Evolutionary conservation across 257 asterid genomes (phyloP), one percentile per base, ranked within the genome.

Genomic region (Agastache rugosa): DNA sequence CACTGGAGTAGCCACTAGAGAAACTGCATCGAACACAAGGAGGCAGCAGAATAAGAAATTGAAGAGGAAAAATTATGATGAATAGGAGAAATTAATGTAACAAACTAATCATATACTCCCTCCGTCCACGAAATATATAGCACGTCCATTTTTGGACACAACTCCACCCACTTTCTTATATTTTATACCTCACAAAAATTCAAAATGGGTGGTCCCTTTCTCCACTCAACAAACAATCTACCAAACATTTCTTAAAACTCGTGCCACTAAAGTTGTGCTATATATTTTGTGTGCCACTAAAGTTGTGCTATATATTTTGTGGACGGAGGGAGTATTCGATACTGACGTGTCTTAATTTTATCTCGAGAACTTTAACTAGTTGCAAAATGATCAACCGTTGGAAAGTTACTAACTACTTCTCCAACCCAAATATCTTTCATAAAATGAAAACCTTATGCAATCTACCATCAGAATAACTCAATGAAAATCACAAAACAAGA

Each of bases 1-100:
- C 97, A 72, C 99, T 94, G 72, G 99, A 87, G 75, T 85, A 87
- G 59, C 84, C 83, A 71, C 88, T 86, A 37, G 93, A 89, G 81
- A 85, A 95, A 76, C 99, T 95, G 95, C 89, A 81, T 53, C 73
- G 70, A 72, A 69, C 20, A 67, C 74, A 78, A 58, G 37, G 41
- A 61, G 41, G 64, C 39, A 66, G 37, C 42, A 45, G 17, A 47
- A 59, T 64, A 63, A 63, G 70, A 61, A 60, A 70, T 51, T 5
- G 27, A 56, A 25, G n/a, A 37, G 31, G 69, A 61, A 22, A 34
- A 14, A 34, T 69, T 17, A 66, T 29, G 42, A 27, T 67, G 55
- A 45, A 23, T 58, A 50, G 17, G 35, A 41, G 22, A 20, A 11
- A 12, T 29, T 20, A 20, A 12, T 22, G 54, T 15, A 27, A 7